A percentile compares a stretch with the other conserved stretches of the same genome.
phyloP scores from a whole-genome alignment of 805 yeast genomes.

The Debaryomyces castellii region DNA sequence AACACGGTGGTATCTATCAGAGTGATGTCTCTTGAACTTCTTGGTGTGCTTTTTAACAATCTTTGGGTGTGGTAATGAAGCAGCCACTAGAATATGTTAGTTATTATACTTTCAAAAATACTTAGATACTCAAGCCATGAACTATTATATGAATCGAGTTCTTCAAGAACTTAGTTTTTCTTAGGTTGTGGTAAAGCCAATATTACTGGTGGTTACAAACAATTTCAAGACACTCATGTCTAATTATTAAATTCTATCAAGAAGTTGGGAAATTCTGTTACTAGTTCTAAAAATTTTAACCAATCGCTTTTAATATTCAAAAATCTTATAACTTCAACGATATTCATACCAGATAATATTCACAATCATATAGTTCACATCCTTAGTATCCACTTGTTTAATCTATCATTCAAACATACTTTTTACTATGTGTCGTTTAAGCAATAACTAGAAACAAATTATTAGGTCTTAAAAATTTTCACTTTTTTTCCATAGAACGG shows the following conservation, averaged over 20 bases:
- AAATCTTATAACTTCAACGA: background rate
- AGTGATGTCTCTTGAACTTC: slow-evolving; percentile 99
- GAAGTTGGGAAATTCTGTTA: no score
- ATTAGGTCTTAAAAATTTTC: slow-evolving; percentile 3
- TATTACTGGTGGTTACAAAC: no score
- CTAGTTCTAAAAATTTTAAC: no score
- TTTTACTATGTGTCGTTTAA: slow-evolving; percentile 5
- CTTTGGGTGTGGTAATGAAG: slow-evolving; percentile 97
- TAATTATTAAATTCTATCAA: no score
- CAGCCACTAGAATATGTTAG: slow-evolving; percentile 65
- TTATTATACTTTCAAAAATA: slow-evolving; percentile 2
- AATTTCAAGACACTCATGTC: no score
- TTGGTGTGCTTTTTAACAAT: slow-evolving; percentile 99
- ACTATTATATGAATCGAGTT: background rate
- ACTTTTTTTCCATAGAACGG: slow-evolving; percentile 2
- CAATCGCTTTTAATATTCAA: no score
- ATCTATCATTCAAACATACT: slow-evolving; percentile 4
- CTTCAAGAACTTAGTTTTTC: no score
- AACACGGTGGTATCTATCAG: slow-evolving; percentile 99
- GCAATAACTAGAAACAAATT: slow-evolving; percentile 2
- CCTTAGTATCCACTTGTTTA: background rate
- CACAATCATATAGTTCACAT: background rate
- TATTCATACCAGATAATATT: background rate
- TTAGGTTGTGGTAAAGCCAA: no score
- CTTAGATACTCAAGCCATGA: background rate